Evolutionary conservation across 2,329 filamentous ascomycete species (phyloP).

Genomic region (Calycina marina): DNA sequence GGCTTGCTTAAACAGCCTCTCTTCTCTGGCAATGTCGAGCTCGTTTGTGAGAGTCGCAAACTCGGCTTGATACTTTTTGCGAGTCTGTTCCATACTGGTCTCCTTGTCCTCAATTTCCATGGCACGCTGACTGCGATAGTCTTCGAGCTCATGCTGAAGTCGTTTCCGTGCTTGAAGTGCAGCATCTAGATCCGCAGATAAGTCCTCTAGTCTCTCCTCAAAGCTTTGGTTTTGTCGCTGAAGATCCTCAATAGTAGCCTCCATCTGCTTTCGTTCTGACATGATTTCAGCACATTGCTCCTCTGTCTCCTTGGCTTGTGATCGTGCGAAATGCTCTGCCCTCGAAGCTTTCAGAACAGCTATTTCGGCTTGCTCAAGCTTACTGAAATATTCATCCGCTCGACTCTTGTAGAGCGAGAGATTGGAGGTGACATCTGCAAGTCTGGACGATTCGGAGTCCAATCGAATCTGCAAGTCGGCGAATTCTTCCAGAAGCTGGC

Average conservation of each 20-base stretch:
- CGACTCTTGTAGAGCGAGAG: conserved; percentile 81
- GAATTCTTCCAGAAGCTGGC: conserved; percentile 81
- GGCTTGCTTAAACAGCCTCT: conserved; percentile 69
- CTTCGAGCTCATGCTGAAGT: conserved; percentile 91
- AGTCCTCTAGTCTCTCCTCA: conserved; percentile 82
- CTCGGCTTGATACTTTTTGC: conserved; percentile 93
- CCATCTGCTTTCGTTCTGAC: conserved; percentile 84
- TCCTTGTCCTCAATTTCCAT: conserved; percentile 98
- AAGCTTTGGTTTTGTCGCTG: conserved; percentile 80
- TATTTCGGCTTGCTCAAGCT: conserved; percentile 93
- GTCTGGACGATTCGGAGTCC: conserved; percentile 74
- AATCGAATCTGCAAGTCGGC: conserved; percentile 86
- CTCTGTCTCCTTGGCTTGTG: conserved; percentile 79
- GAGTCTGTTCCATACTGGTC: conserved; percentile 86
- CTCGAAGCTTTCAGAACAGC: conserved; percentile 82
- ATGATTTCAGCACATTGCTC: conserved; percentile 82
- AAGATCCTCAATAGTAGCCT: conserved; percentile 73
- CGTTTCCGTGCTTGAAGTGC: conserved; percentile 83
- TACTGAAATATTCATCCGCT: conserved; percentile 92
- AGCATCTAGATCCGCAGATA: conserved; percentile 76
- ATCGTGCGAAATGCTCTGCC: conserved; percentile 86
- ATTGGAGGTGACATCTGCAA: conserved; percentile 71
- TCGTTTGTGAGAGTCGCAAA: conserved; percentile 82
- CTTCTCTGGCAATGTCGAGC: conserved; percentile 84
- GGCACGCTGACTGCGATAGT: conserved; percentile 87